These are phyloP conservation scores for Histomonas meleagridis DNA, from an alignment of 208 protist genomes.

Conservation along the genomic window DNA sequence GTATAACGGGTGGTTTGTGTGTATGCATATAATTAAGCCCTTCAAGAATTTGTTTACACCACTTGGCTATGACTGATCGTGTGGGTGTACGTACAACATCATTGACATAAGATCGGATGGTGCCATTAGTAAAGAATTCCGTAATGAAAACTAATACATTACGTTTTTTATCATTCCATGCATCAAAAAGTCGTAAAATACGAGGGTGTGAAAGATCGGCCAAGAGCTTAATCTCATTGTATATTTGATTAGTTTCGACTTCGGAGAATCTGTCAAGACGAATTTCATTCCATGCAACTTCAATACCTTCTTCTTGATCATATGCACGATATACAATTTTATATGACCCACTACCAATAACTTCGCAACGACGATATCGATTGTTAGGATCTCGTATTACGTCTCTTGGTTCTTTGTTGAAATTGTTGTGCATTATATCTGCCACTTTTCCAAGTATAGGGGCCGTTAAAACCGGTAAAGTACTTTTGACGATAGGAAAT, in stretches of 20 bases:
- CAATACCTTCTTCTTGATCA: slow-evolving; percentile 35
- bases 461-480: too few relatives aligned
- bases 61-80: neutral
- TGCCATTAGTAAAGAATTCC: slow-evolving; percentile 6
- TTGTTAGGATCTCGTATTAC: neutral
- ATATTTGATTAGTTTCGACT: slow-evolving; percentile 30
- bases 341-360: slow-evolving; percentile 14
- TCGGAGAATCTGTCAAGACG: neutral
- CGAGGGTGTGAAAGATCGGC: neutral
- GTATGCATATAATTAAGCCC: slow-evolving; percentile 32
- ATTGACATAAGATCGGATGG: neutral
- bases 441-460: too few relatives aligned
- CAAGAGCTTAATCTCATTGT: neutral
- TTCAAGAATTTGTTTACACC: slow-evolving; percentile 33
- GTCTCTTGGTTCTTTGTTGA: too few relatives aligned
- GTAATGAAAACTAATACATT: slow-evolving; percentile 30
- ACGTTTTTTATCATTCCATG: slow-evolving; percentile 5
- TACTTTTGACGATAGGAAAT: too few relatives aligned
- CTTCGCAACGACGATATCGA: neutral
- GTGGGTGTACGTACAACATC: neutral
- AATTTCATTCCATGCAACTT: slow-evolving; percentile 38
- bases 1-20: slow-evolving; percentile 22
- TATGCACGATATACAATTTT: slow-evolving; percentile 35
- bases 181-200: neutral
- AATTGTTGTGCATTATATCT: too few relatives aligned